Evolutionary conservation across 305 asterid species (phyloP), one percentile per base, ranked within the genome.

Genomic region (Rubia tinctorum): DNA sequence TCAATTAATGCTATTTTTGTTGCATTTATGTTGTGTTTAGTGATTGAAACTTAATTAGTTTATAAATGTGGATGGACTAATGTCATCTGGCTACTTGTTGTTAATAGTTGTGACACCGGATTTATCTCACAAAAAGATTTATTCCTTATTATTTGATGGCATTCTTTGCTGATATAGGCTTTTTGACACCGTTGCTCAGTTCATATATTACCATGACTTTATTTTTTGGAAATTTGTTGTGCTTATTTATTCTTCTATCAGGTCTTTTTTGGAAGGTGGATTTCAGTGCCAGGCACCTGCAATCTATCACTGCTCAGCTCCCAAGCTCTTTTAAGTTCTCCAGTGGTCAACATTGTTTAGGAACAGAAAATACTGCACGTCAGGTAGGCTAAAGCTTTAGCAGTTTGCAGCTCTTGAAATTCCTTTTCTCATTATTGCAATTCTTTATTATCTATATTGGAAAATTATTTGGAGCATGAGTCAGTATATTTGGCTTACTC

Each of bases 261-360:
- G 99, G 98, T 68, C 90, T 92, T 72, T 85, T 86, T 65, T 98
- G 99, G 59, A 91, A 88, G 89, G 99, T 93, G 72, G 99, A 95
- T 75, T 95, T 95, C 87, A 92, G 91, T 74, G 99, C 92, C 75
- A 90, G 91, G 76, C 99, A 91, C 83, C 96, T 95, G 34, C 89
- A 98, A 45, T 95, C 99, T 23, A 71, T 86, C 71, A 86, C 97
- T 27, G n/a, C 43, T 70, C 18, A 92, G 78, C 92, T 95, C 81
- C 91, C 97, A 18, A 69, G 86, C 47, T 78, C 95, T 1, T 89
- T 83, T 82, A 84, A 72, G 17, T 88, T 86, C 80, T 84, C 91
- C 71, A 75, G 71, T 63, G 83, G 82, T 73, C 93, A 87, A 76
- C 92, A 86, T 71, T 95, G 99, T 81, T 75, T 92, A 78, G 97